Conservation (phyloP, 2,329 filamentous ascomycete genomes). For the Exophiala sp. region DNA sequence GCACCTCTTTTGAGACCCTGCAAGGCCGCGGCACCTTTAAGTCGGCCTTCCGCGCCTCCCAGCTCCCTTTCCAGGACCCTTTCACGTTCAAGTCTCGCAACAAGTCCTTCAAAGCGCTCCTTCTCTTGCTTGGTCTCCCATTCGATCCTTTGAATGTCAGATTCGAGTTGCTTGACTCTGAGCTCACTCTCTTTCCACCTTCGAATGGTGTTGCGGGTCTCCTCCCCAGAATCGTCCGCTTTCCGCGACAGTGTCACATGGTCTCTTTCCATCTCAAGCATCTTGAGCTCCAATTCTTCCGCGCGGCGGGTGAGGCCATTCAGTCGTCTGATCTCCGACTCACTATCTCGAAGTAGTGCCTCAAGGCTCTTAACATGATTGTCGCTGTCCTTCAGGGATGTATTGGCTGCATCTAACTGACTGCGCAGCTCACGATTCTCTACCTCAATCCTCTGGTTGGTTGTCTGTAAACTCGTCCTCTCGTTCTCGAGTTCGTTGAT, state of each 20-base stretch:
- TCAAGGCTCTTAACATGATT: conserved; percentile 70
- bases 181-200: conserved; percentile 82
- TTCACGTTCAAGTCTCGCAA: conserved; percentile 76
- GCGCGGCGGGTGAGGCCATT: conserved; percentile 69
- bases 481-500: conserved; percentile 68
- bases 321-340: conserved; percentile 68
- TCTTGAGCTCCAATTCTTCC: conserved; percentile 70
- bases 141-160: conserved; percentile 84
- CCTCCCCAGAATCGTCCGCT: conserved; percentile 61
- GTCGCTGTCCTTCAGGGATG: conserved; percentile 72
- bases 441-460: conserved; percentile 70
- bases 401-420: conserved; percentile 79
- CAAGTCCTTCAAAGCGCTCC: conserved; percentile 72
- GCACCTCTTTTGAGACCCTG: conserved; percentile 32
- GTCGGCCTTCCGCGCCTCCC: conserved; percentile 67
- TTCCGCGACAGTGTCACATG: conserved; percentile 66
- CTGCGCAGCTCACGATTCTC: conserved; percentile 77
- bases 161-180: conserved; percentile 69
- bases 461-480: conserved; percentile 66
- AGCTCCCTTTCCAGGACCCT: conserved; percentile 77
- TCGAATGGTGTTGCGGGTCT: conserved; percentile 70
- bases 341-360: conserved; percentile 67
- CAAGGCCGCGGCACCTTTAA: conserved; percentile 70
- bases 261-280: conserved; percentile 73
- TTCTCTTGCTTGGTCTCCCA: conserved; percentile 72